Evolutionary conservation across 768 basidiomycete species (phyloP).

Genomic region (Obba rivulosa): DNA sequence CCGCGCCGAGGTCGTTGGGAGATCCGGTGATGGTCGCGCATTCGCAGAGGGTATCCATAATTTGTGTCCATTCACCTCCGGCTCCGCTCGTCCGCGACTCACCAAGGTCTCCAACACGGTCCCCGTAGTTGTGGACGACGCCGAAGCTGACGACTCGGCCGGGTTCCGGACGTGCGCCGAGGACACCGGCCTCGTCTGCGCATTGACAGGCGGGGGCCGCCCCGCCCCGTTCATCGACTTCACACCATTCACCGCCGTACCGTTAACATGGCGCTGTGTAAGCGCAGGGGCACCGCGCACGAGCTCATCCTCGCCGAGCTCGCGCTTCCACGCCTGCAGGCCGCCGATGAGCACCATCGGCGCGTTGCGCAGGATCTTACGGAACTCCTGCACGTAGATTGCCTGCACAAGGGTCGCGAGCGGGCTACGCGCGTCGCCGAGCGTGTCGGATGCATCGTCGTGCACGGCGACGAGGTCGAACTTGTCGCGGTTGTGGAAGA

Average conservation of each 20-base stretch:
- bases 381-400: conserved; percentile 70
- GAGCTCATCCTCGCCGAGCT: conserved; percentile 41
- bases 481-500: conserved; percentile 83
- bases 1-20: conserved; percentile 38
- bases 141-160: conserved; percentile 10
- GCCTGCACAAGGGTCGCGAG: conserved; percentile 57
- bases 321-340: conserved; percentile 70
- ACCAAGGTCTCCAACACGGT: not conserved
- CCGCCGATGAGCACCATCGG: conserved; percentile 87
- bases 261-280: not conserved
- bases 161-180: conserved; percentile 12
- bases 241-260: conserved; percentile 7
- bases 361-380: conserved; percentile 63
- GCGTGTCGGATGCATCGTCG: conserved; percentile 57
- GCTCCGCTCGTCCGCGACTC: conserved; percentile 6
- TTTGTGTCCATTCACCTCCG: conserved; percentile 12
- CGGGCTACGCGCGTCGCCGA: conserved; percentile 44
- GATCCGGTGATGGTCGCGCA: conserved; percentile 34
- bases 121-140: too few relatives aligned
- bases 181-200: conserved; percentile 5
- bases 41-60: conserved; percentile 20
- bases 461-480: conserved; percentile 88
- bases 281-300: conserved; percentile 12
- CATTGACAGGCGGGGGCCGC: conserved; percentile 1
- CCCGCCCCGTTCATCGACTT: conserved; percentile 7